These are phyloP conservation scores for Naegleria fowleri DNA, from an alignment of 208 protist species.

Conservation along the genomic window DNA sequence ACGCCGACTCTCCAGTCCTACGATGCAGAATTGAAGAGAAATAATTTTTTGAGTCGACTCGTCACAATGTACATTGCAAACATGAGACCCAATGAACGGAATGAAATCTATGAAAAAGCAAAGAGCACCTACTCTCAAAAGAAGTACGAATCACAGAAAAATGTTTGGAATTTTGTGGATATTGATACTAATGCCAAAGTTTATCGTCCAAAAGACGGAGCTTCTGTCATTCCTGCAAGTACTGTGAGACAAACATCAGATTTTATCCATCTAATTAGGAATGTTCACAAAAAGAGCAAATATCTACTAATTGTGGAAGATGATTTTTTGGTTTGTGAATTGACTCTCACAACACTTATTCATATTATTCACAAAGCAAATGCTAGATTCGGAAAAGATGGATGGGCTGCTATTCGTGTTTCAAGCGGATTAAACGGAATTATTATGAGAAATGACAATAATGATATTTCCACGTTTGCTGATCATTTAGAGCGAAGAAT, in stretches of 20 bases:
- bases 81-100: neutral
- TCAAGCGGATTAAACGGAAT: constrained; percentile 39
- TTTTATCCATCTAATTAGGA: neutral
- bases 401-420: constrained; percentile 34
- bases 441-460: constrained; percentile 37
- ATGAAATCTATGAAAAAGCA: neutral
- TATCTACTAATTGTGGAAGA: constrained; percentile 40
- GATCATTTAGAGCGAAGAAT: constrained; percentile 34
- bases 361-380: constrained; percentile 36
- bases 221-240: neutral
- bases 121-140: neutral
- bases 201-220: neutral
- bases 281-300: constrained; percentile 11
- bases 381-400: neutral
- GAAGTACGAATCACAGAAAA: neutral
- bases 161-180: neutral
- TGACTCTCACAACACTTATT: constrained; percentile 19
- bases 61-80: neutral
- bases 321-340: constrained; percentile 37
- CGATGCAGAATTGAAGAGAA: neutral
- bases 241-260: neutral
- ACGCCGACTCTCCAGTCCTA: neutral
- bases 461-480: constrained; percentile 29
- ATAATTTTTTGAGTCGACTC: neutral
- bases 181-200: neutral